These are phyloP conservation scores for Trichoderma polysporum DNA, from an alignment of 2,329 filamentous ascomycete species.

Conservation along the genomic window DNA sequence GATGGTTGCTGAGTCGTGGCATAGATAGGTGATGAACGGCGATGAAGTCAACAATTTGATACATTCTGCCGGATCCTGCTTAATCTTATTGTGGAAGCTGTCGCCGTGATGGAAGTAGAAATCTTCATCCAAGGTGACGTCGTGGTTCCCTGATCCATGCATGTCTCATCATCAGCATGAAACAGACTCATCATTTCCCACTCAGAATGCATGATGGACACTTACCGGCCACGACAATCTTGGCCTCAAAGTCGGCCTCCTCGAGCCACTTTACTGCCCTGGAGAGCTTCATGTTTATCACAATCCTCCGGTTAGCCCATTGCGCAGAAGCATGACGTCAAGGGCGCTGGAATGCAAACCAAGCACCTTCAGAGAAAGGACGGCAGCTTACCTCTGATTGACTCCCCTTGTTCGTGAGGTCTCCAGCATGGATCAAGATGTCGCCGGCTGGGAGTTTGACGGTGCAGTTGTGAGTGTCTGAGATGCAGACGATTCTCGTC, in stretches of 20 bases:
- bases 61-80: constrained; percentile 55
- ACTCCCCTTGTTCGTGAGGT: constrained; percentile 72
- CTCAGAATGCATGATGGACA: neutral
- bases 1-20: constrained; percentile 56
- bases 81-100: constrained; percentile 56
- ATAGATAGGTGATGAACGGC: constrained; percentile 61
- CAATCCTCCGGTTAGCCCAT: neutral
- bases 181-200: too few species aligned
- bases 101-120: constrained; percentile 57
- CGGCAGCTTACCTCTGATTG: constrained; percentile 46
- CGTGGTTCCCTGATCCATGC: constrained; percentile 63
- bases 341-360: neutral
- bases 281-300: constrained; percentile 44
- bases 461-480: constrained; percentile 70
- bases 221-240: constrained; percentile 67
- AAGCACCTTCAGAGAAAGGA: neutral
- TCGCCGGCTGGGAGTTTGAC: constrained; percentile 68
- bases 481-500: constrained; percentile 71
- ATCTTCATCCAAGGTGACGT: constrained; percentile 65
- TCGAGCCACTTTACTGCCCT: constrained; percentile 67
- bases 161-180: neutral
- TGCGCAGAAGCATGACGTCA: constrained; percentile 1
- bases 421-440: constrained; percentile 73
- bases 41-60: constrained; percentile 54
- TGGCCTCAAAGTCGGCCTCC: constrained; percentile 64